Base-by-base conservation (phyloP, 306 rosid species). In the Gleditsia sinensis region DNA sequence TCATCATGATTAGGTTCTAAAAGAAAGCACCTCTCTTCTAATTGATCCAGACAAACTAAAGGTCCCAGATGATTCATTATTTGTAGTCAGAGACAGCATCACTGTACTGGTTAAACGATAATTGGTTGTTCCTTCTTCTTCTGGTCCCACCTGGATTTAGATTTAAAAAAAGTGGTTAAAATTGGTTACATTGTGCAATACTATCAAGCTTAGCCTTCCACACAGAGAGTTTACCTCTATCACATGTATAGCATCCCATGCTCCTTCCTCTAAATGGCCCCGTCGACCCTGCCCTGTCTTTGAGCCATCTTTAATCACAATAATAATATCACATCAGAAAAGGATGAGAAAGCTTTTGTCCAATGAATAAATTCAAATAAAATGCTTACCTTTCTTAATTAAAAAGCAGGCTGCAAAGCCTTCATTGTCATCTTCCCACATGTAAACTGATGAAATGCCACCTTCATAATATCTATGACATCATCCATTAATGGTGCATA, bases 171-270 rank as follows among this genome's bases (percentile, higher is more conserved):
- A 45, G 36, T 19, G 39, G 74, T 36, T 72, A 37, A 71, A 62
- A 37, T 67, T 19, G 32, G 16, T 9, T 61, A 24, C 25, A 59
- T 11, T 32, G 25, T 65, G 69, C 58, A 69, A 55, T 58, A 20
- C 43, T 17, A 70, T 43, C 28, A 63, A 2, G 67, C 17, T 23
- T 59, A 40, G 58, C 67, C 32, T 71, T 34, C 66, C 61, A 69
- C 54, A 14, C 25, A 46, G 72, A 42, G 24, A 63, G 40, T 71
- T 71, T 82, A 94, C 97, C 97, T 94, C 97, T 75, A 91, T 91
- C 37, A 94, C 97, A 87, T 94, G 98, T 79, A 94, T 91, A 58
- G 98, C 98, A 87, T 94, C 98, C 98, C 98, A 94, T 62, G 96
- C 91, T 75, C 98, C 98, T 81, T 94, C 98, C 85, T 94, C 90